A percentile compares a stretch with the other conserved stretches of the same genome.
These are phyloP conservation scores for Colletotrichum tabaci DNA, from an alignment of 2,329 filamentous ascomycete genomes.

Conservation along the genomic window DNA sequence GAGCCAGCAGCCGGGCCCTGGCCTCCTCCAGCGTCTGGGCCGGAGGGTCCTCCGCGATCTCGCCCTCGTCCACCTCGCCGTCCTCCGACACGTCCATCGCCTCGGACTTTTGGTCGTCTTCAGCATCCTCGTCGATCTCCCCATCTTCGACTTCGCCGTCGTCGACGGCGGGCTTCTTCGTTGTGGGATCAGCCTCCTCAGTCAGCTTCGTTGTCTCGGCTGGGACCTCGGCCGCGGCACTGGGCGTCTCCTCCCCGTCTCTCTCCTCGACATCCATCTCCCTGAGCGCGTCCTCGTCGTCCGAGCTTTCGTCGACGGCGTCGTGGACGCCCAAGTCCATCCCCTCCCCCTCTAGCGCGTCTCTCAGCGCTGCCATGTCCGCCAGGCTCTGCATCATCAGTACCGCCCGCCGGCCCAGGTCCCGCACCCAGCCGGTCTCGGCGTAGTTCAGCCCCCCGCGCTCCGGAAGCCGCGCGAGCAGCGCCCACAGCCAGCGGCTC, in stretches of 20 bases:
- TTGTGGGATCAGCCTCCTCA: constrained; percentile 39
- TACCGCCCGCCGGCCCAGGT: constrained; percentile 84
- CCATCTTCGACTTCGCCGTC: constrained; percentile 36
- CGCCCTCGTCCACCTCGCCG: constrained; percentile 50
- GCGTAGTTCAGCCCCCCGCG: constrained; percentile 81
- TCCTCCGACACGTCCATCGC: constrained; percentile 63
- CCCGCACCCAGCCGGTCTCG: constrained; percentile 82
- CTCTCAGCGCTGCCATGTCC: constrained; percentile 65
- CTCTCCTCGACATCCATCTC: constrained; percentile 51
- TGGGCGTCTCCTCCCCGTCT: constrained; percentile 44
- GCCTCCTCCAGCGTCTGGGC: constrained; percentile 60
- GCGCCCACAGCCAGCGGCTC: constrained; percentile 88
- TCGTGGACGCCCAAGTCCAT: constrained; percentile 59
- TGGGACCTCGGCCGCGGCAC: constrained; percentile 4
- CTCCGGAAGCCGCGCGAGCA: constrained; percentile 83
- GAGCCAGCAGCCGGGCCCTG: constrained; percentile 64
- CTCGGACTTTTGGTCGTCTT: constrained; percentile 46
- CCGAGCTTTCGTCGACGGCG: constrained; percentile 61
- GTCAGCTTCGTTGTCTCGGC: constrained; percentile 27
- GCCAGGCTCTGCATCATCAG: constrained; percentile 69
- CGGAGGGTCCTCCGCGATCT: constrained; percentile 53
- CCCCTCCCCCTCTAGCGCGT: constrained; percentile 58
- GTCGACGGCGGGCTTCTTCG: constrained; percentile 46
- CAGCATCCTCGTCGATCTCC: constrained; percentile 39
- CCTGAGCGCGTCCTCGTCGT: constrained; percentile 55